Conservation (phyloP, 371 early-diverging fungal genomes). For the Mortierella sp. region DNA sequence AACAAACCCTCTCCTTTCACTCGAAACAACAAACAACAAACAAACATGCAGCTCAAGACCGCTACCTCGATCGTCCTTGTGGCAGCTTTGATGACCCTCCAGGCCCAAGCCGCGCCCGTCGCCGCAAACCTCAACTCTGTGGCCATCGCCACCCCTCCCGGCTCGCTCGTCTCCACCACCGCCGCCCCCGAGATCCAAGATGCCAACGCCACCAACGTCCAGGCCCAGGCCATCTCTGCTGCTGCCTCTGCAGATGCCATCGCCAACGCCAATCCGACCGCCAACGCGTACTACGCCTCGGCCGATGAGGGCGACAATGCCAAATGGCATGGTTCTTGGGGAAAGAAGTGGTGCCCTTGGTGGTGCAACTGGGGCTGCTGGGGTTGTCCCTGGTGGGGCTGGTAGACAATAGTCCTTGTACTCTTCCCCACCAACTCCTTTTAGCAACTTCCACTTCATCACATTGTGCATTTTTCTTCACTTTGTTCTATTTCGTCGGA, state of each 20-base stretch:
- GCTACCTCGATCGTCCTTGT: conserved; percentile 61
- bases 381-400: neutral
- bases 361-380: conserved; percentile 18
- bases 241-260: too few relatives aligned
- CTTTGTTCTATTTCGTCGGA: neutral
- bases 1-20: neutral
- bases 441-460: neutral
- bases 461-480: neutral
- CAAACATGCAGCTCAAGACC: conserved; percentile 54
- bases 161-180: neutral
- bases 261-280: neutral
- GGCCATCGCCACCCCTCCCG: neutral
- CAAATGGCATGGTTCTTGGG: conserved; percentile 20
- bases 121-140: neutral
- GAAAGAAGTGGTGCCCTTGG: conserved; percentile 9
- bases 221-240: neutral
- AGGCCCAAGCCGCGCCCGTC: neutral
- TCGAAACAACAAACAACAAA: neutral
- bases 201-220: neutral
- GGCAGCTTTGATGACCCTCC: neutral
- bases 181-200: neutral
- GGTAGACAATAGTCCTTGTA: neutral
- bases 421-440: neutral
- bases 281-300: neutral
- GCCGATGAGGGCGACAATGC: neutral